Base-by-base conservation (phyloP, 2,329 filamentous ascomycete species). In the Xylaria digitata region DNA sequence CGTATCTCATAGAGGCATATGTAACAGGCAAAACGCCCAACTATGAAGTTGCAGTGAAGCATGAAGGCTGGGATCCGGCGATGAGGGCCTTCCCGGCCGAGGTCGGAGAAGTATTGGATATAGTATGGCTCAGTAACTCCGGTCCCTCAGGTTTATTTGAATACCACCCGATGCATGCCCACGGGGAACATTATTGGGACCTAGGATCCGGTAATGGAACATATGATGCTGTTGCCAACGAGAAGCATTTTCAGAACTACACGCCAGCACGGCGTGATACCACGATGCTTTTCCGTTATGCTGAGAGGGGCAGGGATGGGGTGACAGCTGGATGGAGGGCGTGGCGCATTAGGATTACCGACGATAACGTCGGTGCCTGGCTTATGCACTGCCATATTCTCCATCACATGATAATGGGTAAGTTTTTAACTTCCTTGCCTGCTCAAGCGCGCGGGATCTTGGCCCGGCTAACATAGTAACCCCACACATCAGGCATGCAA, bases 331-430 rank as follows among this genome's bases (percentile, higher is more conserved):
- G 88, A 0, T 91, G 88, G 88, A 79, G 88, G 21, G 87, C 82
- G 0, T 90, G 87, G 88, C 79, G 88, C 9, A 76, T 89, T 0
- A 73, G 79, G 4, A 74, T 84, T 1, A 77, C 75, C 0, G 71
- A 79, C 42, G 75, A 79, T 1, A 79, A 85, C 3, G 83, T 89
- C 0, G 87, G 87, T 0, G 85, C 86, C 2, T 89, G 86, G 86
- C 85, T 89, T 85, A 79, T 89, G 68, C 87, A 89, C 74, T 89
- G 87, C 68, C 87, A 89, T 73, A 82, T 85, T 17, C 69, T 86
- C 56, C 82, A 84, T 61, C 87, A 89, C 73, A 86, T 87, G 82
- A 77, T 86, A 19, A 88, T 88, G 85, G 85, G 83, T 71, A 77
- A 78, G 81, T 75, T 43, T 34, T 30, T 30, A 30, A 55, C 37